Evolutionary conservation across 2,329 filamentous ascomycete species (phyloP), one percentile per base, ranked within the genome.

Genomic region (Pseudogymnoascus destructans): DNA sequence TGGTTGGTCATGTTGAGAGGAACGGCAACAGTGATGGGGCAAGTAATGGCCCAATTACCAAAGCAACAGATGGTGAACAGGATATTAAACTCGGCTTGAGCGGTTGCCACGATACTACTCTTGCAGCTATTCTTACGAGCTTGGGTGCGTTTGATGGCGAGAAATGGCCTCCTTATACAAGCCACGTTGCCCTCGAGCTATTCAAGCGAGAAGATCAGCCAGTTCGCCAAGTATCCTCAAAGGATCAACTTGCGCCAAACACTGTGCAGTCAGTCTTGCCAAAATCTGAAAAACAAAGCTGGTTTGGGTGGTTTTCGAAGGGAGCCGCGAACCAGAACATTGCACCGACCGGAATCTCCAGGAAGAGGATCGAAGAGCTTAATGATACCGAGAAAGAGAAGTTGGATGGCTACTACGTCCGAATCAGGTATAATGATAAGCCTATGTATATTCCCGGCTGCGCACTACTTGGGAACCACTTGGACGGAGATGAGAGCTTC

Each of bases 51-150:
- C 63, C 73, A 64, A 59, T 64, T 54, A 63, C 69, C 67, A 61
- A 70, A 66, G 64, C 77, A 64, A 63, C 73, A 65, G 75, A 73
- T 30, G 77, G 74, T 11, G 75, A 78, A 63, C 75, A 71, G 33
- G 70, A 73, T 27, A 77, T 93, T 66, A 86, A 85, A 62, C 84
- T 97, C 63, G 85, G 83, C 13, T 74, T 97, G 66, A 87, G 82
- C 63, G 91, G 91, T 30, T 95, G 91, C 67, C 91, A 96, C 71
- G 91, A 97, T 68, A 97, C 93, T 1, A 97, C 93, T 0, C 78
- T 98, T 4, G 93, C 89, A 2, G 87, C 80, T 1, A 75, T 89
- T 1, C 74, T 98, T 25, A 75, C 85, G 13, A 88, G 87, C 63
- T 72, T 97, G 5, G 93, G 92, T 2, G 86, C 87, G 2, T 93